These are phyloP conservation scores for Lasiosphaeriaceae sp. DNA, from an alignment of 495 filamentous ascomycete genomes.

Conservation along the genomic window DNA sequence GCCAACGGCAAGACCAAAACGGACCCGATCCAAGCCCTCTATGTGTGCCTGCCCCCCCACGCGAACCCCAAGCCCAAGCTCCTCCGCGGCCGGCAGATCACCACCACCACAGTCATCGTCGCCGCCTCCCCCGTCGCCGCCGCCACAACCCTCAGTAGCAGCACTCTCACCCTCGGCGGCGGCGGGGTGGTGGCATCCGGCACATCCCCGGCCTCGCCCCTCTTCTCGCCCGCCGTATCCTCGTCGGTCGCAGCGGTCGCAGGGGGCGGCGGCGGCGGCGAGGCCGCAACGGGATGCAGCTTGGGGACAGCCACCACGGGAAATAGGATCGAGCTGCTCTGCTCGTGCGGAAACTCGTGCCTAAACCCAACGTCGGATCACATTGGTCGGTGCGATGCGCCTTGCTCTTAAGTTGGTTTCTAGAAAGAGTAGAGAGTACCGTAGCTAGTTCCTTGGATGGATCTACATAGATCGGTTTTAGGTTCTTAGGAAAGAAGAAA, in stretches of 20 bases:
- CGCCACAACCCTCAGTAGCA: background rate
- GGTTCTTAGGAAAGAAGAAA: too few relatives aligned
- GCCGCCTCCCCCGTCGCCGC: background rate
- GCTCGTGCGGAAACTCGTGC: constrained; percentile 35
- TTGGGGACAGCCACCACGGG: constrained; percentile 8
- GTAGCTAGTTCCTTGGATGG: too few relatives aligned
- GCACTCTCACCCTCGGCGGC: background rate
- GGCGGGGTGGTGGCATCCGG: background rate
- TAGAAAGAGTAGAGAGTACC: background rate
- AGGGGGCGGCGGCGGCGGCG: constrained; percentile 4
- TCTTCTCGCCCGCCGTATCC: background rate
- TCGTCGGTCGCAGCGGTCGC: background rate
- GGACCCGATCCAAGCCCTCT: constrained; percentile 36
- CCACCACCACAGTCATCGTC: background rate
- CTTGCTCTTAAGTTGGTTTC: constrained; percentile 11
- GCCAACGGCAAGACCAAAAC: constrained; percentile 34
- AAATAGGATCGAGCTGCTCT: constrained; percentile 35
- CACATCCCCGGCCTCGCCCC: background rate
- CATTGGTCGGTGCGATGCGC: constrained; percentile 27
- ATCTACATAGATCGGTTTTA: too few relatives aligned
- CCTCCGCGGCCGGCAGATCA: background rate
- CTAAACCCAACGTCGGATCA: constrained; percentile 30
- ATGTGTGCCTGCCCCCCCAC: constrained; percentile 33
- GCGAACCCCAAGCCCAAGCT: constrained; percentile 22
- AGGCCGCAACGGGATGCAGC: constrained; percentile 1